phyloP scores from a whole-genome alignment of 345 rosid species.

The Kernera saxatilis region DNA sequence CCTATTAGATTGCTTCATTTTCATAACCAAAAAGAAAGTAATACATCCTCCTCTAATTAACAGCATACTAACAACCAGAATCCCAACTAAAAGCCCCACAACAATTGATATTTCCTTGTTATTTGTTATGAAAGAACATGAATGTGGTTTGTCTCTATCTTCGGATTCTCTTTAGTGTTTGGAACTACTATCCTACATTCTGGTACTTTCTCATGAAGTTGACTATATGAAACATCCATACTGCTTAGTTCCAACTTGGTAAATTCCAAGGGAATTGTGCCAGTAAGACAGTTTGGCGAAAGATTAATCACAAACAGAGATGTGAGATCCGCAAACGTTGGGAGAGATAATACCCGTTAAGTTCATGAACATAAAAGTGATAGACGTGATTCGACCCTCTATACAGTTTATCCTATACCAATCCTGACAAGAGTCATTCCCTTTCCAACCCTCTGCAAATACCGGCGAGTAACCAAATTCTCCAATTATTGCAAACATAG shows the following conservation, averaged over 20 bases:
- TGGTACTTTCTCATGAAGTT: neutral
- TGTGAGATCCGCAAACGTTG: neutral
- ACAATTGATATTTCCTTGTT: no score
- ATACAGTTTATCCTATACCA: neutral
- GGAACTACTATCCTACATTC: neutral
- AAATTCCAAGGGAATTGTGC: neutral
- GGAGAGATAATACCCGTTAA: neutral
- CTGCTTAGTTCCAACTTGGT: neutral
- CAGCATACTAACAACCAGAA: no score
- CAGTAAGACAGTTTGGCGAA: neutral
- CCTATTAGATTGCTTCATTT: no score
- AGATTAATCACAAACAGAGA: neutral
- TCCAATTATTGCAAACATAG: no score
- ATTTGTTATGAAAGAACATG: no score
- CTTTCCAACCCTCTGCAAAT: neutral
- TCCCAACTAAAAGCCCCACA: no score
- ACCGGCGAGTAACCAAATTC: neutral
- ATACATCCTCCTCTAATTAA: no score
- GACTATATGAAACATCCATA: neutral
- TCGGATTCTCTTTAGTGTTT: neutral
- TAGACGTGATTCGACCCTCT: neutral
- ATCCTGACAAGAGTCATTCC: neutral
- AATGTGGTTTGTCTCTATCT: neutral
- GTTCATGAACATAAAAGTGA: neutral
- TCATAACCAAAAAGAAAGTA: no score